Base-by-base conservation (phyloP, 306 rosid species). In the Acacia melanoxylon region DNA sequence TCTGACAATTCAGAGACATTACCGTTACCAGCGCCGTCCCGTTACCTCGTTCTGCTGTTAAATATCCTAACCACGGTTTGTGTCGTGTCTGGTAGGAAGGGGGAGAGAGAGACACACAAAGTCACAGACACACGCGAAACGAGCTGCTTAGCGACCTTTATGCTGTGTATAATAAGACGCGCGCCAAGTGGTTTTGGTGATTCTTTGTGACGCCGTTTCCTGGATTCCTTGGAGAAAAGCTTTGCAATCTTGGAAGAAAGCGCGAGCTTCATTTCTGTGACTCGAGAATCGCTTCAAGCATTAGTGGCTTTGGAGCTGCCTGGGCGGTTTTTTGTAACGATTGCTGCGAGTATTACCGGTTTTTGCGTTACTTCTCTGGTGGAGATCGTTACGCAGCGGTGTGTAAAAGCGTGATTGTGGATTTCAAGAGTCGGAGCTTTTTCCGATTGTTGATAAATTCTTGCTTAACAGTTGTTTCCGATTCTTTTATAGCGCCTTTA, bases 131-230 rank as follows among this genome's bases (percentile, higher is more conserved):
- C 67, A 73, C 65, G 70, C 68, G 16, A 75, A 37, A 45, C 79
- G 68, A 74, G 78, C 75, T 83, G 84, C 87, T 78, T 78, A 25
- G 67, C 2, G 16, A 20, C 48, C 73, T 37, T 62, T 62, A 4
- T 62, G 68, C 10, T 2, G 2, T 20, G 77, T 51, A 74, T 79
- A 77, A 87, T 83, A 87, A 79, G 91, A 86, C 85, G 89, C 86
- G 90, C 80, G 86, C 91, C 82, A 73, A 85, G 85, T 76, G 85
- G 75, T 54, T 69, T 76, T 75, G 82, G 80, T 80, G 81, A 81
- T 78, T 87, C 88, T 46, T 79, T 40, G 86, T 79, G 80, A 88
- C 92, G 92, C 83, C 89, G 89, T 86, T 83, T 86, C 49, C 86
- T 56, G 72, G 85, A 77, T 82, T 82, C 83, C 31, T 5, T 27